These are phyloP conservation scores for Annulohypoxylon moriforme DNA, from an alignment of 495 filamentous ascomycete species.

Conservation along the genomic window DNA sequence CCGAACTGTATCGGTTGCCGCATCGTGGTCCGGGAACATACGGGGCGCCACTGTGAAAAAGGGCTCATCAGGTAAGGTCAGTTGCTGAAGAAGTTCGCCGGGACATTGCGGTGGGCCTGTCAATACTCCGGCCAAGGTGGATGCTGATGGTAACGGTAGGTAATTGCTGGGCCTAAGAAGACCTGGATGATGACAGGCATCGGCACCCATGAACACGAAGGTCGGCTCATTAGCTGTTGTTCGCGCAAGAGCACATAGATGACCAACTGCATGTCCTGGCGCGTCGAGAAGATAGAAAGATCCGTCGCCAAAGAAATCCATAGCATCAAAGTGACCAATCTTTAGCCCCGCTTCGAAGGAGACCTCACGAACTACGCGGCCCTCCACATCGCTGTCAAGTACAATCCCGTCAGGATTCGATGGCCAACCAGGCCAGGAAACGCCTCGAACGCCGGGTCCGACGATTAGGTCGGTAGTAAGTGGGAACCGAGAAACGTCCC, in stretches of 20 bases:
- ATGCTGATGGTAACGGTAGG: background rate
- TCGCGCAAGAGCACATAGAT: conserved; percentile 62
- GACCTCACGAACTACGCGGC: conserved; percentile 49
- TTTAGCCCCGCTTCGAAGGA: conserved; percentile 45
- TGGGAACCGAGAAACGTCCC: conserved; percentile 63
- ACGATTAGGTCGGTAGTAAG: conserved; percentile 62
- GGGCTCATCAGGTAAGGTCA: background rate
- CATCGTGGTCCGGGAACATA: conserved; percentile 4
- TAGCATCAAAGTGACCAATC: conserved; percentile 60
- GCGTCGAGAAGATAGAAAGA: conserved; percentile 64
- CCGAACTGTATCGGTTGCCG: background rate
- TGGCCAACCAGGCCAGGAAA: conserved; percentile 60
- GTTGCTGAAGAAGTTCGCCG: background rate
- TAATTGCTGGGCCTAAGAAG: background rate
- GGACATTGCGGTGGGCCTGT: background rate
- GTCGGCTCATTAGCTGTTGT: conserved; percentile 24
- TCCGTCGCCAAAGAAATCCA: conserved; percentile 69
- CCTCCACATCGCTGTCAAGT: conserved; percentile 54
- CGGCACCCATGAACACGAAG: conserved; percentile 4
- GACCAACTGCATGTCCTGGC: conserved; percentile 64
- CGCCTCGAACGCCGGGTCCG: conserved; percentile 63
- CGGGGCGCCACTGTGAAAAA: conserved; percentile 2
- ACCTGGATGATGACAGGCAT: conserved; percentile 5
- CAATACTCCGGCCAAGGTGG: background rate
- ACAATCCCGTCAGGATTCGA: conserved; percentile 52